These are phyloP conservation scores for Colletotrichum navitas DNA, from an alignment of 2,329 filamentous ascomycete genomes.

Conservation along the genomic window DNA sequence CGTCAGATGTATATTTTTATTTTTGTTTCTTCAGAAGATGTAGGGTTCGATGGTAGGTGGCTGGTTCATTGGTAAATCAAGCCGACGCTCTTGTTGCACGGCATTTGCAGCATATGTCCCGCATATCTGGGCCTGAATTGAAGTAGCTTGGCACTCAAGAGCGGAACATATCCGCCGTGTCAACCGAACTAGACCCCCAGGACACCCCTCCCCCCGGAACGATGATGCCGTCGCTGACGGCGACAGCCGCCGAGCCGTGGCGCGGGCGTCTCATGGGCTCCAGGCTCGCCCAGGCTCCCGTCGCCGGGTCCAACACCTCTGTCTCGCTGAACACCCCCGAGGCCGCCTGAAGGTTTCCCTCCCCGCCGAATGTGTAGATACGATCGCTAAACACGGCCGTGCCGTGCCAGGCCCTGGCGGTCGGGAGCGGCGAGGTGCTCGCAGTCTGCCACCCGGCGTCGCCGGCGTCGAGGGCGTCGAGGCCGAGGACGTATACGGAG, in stretches of 20 bases:
- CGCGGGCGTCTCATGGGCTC: too few relatives aligned
- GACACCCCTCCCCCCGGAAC: slow-evolving; percentile 49
- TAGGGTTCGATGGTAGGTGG: too few relatives aligned
- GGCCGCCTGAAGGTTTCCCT: slow-evolving; percentile 45
- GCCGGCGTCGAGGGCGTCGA: slow-evolving; percentile 40
- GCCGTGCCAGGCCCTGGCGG: neutral
- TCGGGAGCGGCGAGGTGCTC: slow-evolving; percentile 41
- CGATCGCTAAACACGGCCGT: neutral
- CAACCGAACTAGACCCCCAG: neutral
- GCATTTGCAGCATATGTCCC: neutral
- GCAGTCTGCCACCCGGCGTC: too few relatives aligned
- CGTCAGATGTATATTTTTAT: neutral
- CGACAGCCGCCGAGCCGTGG: too few relatives aligned
- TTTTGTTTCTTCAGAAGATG: too few relatives aligned
- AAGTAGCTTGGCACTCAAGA: neutral
- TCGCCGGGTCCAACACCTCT: slow-evolving; percentile 24
- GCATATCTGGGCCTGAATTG: neutral
- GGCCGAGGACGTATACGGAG: slow-evolving; percentile 41
- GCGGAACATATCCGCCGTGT: neutral
- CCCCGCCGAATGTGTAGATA: neutral
- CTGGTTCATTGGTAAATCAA: neutral
- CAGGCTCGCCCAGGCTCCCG: too few relatives aligned
- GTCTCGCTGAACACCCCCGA: neutral
- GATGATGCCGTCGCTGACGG: slow-evolving; percentile 48
- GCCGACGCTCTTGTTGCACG: neutral